Conservation (phyloP, 2,329 filamentous ascomycete genomes). For the Hirsutella rhossiliensis region DNA sequence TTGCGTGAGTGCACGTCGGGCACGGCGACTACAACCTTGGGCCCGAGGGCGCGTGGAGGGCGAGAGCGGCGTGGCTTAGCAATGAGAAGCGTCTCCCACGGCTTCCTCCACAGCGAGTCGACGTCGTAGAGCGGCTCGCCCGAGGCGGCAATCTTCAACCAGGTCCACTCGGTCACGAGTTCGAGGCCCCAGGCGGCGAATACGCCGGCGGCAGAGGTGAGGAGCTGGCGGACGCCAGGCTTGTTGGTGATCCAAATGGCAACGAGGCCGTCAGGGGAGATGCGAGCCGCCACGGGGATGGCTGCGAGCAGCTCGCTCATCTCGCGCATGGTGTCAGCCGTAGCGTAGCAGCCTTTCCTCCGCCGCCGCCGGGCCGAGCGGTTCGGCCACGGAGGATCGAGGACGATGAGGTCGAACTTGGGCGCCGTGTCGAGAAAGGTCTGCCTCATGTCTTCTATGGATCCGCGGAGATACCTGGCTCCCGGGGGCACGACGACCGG, state of each 20-base stretch:
- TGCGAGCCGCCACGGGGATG: conserved; percentile 43
- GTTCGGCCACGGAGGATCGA: conserved; percentile 78
- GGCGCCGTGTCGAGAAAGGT: conserved; percentile 31
- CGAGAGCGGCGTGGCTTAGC: conserved; percentile 29
- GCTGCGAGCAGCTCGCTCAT: conserved; percentile 36
- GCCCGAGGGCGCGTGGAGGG: conserved; percentile 11
- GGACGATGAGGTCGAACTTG: conserved; percentile 53
- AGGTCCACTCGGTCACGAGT: conserved; percentile 60
- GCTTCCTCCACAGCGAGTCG: conserved; percentile 55
- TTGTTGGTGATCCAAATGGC: conserved; percentile 74
- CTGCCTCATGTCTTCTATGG: conserved; percentile 26
- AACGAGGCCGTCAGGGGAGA: conserved; percentile 44
- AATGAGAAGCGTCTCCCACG: conserved; percentile 63
- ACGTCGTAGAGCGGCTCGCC: conserved; percentile 55
- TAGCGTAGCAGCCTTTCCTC: conserved; percentile 33
- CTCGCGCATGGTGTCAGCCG: conserved; percentile 31
- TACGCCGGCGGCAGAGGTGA: conserved; percentile 38
- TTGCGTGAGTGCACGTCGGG: conserved; percentile 72
- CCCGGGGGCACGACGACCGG: conserved; percentile 24
- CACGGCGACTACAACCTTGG: conserved; percentile 53
- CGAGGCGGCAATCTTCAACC: conserved; percentile 57
- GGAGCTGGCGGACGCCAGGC: conserved; percentile 40
- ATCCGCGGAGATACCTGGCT: conserved; percentile 35
- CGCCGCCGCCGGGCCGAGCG: conserved; percentile 50
- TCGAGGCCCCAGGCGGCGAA: conserved; percentile 57